Base-by-base conservation (phyloP, 176 grass and related monocot species). In the Phyllostachys edulis region DNA sequence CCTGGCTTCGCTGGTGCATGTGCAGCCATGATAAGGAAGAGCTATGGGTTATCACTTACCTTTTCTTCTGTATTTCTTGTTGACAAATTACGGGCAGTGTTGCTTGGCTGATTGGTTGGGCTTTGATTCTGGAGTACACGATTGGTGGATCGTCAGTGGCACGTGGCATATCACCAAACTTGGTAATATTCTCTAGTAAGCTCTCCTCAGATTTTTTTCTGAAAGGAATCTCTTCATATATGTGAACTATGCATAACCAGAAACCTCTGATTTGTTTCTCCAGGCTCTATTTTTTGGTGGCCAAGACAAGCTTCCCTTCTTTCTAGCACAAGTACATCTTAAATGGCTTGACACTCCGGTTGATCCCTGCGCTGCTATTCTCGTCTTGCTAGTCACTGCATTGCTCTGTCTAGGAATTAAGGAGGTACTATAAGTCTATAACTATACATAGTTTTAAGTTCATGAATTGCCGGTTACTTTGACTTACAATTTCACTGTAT, bases 71-170 rank as follows among this genome's bases (percentile, higher is more conserved):
- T 67, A 75, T 41, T 54, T 79, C 16, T 20, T 85, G 32, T 26
- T 75, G 59, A 84, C 42, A 85, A 82, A 88, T 73, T 81, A 40
- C 82, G 42, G 20, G 27, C 75, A 95, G 90, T 63, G 92, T 92
- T 46, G 93, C 96, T 82, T 98, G 96, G 96, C 74, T 98, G 63
- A 93, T 98, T 72, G 96, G 96, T 41, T 98, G 93, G 96, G 92
- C 90, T 79, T 85, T 95, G 81, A 90, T 98, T 71, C 85, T 98
- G 70, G 93, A 95, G 82, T 98, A 98, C 73, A 98, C 93, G 10
- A 95, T 98, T 1, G 93, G 96, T 21, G 89, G 89, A 18, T 91
- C 96, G 24, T 88, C 96, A 73, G 96, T 98, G 70, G 96, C 96
- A 21, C 91, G 93, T n/a, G 93, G 93, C 49, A 92, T 98, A 82